These are phyloP conservation scores for Plasmodium yoelii DNA, from an alignment of 169 alveolate genomes.

Conservation along the genomic window DNA sequence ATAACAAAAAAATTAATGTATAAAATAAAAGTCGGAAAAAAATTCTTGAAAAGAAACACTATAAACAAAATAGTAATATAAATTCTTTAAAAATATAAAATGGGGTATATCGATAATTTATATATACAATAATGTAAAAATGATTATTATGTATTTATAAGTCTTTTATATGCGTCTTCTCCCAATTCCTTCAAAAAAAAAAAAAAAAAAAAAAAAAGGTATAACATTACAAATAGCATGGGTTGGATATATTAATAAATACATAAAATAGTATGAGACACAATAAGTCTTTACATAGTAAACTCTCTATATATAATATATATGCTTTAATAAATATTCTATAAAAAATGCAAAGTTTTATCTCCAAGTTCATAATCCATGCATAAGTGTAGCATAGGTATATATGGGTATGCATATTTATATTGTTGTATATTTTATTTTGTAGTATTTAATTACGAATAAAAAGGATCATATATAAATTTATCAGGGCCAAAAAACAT, in stretches of 20 bases:
- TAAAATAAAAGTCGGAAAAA: too few relatives aligned
- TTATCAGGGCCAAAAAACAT: constrained; percentile 72
- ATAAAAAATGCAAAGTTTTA: neutral
- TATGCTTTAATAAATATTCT: neutral
- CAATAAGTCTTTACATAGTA: neutral
- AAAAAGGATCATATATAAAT: constrained; percentile 76
- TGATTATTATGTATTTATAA: neutral
- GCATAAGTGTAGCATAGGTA: neutral
- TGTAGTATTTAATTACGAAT: constrained; percentile 42
- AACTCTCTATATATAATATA: neutral
- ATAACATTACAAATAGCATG: neutral
- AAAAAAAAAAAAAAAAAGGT: constrained; percentile 1
- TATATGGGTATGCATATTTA: neutral
- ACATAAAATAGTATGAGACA: neutral
- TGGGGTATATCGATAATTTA: neutral
- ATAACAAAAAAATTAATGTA: too few relatives aligned
- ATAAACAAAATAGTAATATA: neutral
- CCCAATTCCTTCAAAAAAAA: constrained; percentile 69
- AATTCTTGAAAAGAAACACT: too few relatives aligned
- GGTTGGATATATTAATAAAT: too few relatives aligned
- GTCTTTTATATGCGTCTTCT: constrained; percentile 49
- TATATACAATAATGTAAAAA: neutral
- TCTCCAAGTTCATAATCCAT: too few relatives aligned
- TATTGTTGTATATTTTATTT: neutral
- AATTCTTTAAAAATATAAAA: neutral